Base-by-base conservation (phyloP, 2,329 filamentous ascomycete genomes). In the Monilinia fructigena region DNA sequence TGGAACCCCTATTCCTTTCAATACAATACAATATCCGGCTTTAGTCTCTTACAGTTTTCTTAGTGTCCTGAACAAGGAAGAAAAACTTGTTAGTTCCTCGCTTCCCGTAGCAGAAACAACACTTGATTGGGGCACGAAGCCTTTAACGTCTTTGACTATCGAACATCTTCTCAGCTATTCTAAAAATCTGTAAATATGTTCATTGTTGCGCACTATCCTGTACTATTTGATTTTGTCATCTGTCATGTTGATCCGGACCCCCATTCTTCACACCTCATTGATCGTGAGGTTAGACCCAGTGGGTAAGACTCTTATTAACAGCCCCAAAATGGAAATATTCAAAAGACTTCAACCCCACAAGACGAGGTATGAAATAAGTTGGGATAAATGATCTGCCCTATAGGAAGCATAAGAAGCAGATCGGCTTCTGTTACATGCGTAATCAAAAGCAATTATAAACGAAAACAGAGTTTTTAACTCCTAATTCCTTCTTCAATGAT, bases 241-340 rank as follows among this genome's bases (percentile, higher is more conserved):
- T 59, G 28, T 60, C 45, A 60, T 50, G 28, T 50, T 61, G 45
- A 61, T 50, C 35, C 45, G 23, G 58, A 50, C 45, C 58, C 28
- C 20, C 58, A 60, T 50, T 60, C 45, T 60, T 38, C 47, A 50
- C n/a, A 61, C 18, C 23, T 23, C 48, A 23, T 35, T 20, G 20
- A 59, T 18, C 11, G 20, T 59, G 56, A 59, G 45, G 45, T 52
- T 38, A 50, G n/a, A 61, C 50, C 58, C 45, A n/a, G 45, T 61
- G 58, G 55, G 42, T 52, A 38, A 61, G 45, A 40, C 38, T 50
- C 45, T 50, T 38, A 61, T 38, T 50, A 50, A 50, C 45, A 61
- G 14, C 31, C 45, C n/a, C 45, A 50, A 50, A 20, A 26, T 20
- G 45, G 58, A 61, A 50, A 38, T 38, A 6, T 12, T 26, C n/a